Conservation (phyloP, 169 alveolate species). For the Babesia ovis region DNA sequence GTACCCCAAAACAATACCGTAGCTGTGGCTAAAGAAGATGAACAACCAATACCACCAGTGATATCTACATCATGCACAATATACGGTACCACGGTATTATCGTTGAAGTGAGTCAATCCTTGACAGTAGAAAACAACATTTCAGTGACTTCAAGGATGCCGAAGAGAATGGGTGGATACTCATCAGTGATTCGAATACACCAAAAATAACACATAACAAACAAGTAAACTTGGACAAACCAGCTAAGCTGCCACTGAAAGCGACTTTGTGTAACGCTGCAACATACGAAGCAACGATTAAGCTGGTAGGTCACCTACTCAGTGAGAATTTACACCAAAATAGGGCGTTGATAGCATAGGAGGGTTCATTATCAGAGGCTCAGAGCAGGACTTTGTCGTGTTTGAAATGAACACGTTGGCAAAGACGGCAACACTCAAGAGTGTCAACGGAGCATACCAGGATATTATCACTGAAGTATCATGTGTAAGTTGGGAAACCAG, state of each 20-base stretch:
- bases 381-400: slow-evolving; percentile 15
- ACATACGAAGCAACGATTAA: slow-evolving; percentile 32
- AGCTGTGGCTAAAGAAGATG: neutral
- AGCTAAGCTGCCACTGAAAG: slow-evolving; percentile 30
- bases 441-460: slow-evolving; percentile 15
- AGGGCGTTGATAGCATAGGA: slow-evolving; percentile 60
- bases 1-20: neutral
- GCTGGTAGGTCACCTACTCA: slow-evolving; percentile 26
- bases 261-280: slow-evolving; percentile 48
- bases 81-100: slow-evolving; percentile 41
- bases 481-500: slow-evolving; percentile 15
- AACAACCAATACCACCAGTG: slow-evolving; percentile 28
- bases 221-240: slow-evolving; percentile 49
- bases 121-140: too few species aligned
- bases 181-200: slow-evolving; percentile 46
- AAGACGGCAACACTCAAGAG: slow-evolving; percentile 60
- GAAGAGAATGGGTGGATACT: slow-evolving; percentile 58
- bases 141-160: slow-evolving; percentile 53
- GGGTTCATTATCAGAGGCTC: slow-evolving; percentile 55
- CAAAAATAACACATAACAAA: slow-evolving; percentile 45
- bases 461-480: slow-evolving; percentile 29
- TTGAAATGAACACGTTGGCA: slow-evolving; percentile 54
- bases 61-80: slow-evolving; percentile 31
- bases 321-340: too few species aligned
- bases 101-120: slow-evolving; percentile 30